Evolutionary conservation across 805 yeast genomes (phyloP).

Genomic region (Kazachstania africana): DNA sequence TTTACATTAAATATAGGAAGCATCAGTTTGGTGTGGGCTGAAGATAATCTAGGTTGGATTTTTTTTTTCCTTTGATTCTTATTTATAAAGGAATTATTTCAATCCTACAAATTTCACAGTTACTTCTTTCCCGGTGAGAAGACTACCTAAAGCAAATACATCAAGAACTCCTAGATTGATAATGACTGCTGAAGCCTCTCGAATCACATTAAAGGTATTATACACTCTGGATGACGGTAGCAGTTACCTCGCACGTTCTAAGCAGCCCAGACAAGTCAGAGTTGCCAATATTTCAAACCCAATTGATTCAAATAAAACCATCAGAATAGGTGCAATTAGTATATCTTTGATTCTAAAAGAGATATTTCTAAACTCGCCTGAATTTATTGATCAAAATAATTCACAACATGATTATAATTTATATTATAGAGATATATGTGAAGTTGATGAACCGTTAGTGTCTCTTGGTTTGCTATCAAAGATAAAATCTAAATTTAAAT

Average conservation of each 20-base stretch:
- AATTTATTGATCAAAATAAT: slow-evolving; percentile 13
- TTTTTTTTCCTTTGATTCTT: no score
- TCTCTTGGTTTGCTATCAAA: slow-evolving; percentile 25
- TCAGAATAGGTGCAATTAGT: slow-evolving; percentile 23
- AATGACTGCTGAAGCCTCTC: slow-evolving; percentile 13
- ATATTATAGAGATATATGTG: slow-evolving; percentile 25
- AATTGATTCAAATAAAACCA: slow-evolving; percentile 1
- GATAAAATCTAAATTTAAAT: slow-evolving; percentile 15
- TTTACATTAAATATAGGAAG: no score
- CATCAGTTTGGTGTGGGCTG: no score
- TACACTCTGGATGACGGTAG: slow-evolving; percentile 22
- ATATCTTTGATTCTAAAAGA: slow-evolving; percentile 18
- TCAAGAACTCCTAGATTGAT: no score
- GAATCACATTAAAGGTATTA: slow-evolving; percentile 26
- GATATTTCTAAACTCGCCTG: slow-evolving; percentile 25
- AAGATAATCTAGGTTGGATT: no score
- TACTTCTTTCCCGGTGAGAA: no score
- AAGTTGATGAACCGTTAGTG: slow-evolving; percentile 26
- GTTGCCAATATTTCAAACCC: slow-evolving; percentile 19
- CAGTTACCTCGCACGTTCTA: slow-evolving; percentile 24
- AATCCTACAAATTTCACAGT: no score
- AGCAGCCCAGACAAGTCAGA: slow-evolving; percentile 16
- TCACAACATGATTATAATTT: slow-evolving; percentile 22
- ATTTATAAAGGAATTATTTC: no score
- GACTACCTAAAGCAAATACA: no score